Evolutionary conservation across 2,329 filamentous ascomycete species (phyloP).

Genomic region (Ceratocystis huliohia): DNA sequence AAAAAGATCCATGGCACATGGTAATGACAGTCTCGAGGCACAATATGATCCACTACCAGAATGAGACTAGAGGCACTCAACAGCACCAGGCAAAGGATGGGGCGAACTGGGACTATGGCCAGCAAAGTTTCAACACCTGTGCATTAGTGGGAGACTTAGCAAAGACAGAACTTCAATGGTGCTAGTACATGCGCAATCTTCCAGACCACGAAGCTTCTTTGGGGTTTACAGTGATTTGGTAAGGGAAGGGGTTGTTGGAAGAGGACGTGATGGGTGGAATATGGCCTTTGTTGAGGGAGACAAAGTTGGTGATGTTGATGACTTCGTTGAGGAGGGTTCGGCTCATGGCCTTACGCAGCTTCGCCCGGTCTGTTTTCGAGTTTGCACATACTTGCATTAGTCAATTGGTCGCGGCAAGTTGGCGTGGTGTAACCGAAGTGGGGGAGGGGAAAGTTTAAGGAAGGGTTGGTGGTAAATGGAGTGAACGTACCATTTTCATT

Average conservation of each 20-base stretch:
- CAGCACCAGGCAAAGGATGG: neutral
- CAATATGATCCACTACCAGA: neutral
- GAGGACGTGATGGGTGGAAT: constrained; percentile 95
- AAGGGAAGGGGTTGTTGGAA: constrained; percentile 87
- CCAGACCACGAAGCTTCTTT: constrained; percentile 63
- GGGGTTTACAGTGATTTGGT: constrained; percentile 80
- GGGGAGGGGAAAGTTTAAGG: neutral
- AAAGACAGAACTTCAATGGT: neutral
- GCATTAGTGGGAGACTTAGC: neutral
- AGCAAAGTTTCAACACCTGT: neutral
- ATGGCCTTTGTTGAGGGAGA: constrained; percentile 83
- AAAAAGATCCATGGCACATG: neutral
- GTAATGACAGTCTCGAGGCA: neutral
- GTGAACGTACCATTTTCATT: constrained; percentile 64
- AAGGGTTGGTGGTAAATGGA: neutral
- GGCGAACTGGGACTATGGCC: neutral
- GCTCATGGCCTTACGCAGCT: constrained; percentile 83
- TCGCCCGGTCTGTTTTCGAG: constrained; percentile 54
- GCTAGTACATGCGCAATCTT: constrained; percentile 21
- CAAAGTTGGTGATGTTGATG: constrained; percentile 78
- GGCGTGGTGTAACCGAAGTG: constrained; percentile 7
- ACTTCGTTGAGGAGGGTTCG: constrained; percentile 75
- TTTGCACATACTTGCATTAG: neutral
- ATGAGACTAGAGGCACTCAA: neutral
- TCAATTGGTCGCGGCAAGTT: neutral